Evolutionary conservation across 169 alveolate species (phyloP).

Genomic region (Plasmodium cynomolgi): DNA sequence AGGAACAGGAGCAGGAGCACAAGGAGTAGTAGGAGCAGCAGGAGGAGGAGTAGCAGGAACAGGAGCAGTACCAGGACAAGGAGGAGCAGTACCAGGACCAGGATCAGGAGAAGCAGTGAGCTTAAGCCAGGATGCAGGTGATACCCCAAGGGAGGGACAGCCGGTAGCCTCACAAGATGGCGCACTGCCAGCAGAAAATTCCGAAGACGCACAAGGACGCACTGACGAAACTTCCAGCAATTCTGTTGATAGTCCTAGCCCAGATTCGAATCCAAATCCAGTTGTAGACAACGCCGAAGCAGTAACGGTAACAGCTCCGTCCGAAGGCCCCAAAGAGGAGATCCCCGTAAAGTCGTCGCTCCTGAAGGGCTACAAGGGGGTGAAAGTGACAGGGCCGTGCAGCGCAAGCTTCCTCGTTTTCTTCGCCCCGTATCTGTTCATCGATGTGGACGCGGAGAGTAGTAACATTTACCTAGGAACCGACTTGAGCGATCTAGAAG

Average conservation of each 20-base stretch:
- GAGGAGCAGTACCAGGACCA: no score
- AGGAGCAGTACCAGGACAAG: no score
- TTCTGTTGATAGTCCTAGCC: background rate
- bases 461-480: background rate
- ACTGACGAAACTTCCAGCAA: background rate
- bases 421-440: slow-evolving; percentile 10
- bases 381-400: slow-evolving; percentile 5
- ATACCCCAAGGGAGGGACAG: background rate
- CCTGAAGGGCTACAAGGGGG: background rate
- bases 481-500: background rate
- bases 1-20: no score
- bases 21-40: no score
- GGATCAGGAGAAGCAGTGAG: background rate
- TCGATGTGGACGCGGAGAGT: slow-evolving; percentile 7
- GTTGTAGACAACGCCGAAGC: background rate
- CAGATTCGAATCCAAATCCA: background rate
- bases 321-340: background rate
- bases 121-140: background rate
- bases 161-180: background rate
- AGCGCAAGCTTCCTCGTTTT: background rate
- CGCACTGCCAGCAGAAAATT: background rate
- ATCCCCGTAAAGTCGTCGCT: background rate
- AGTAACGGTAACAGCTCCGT: background rate
- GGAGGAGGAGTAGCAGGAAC: no score
- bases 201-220: background rate